Conservation (phyloP, 2,329 filamentous ascomycete genomes). For the Thielaviopsis ethacetica region DNA sequence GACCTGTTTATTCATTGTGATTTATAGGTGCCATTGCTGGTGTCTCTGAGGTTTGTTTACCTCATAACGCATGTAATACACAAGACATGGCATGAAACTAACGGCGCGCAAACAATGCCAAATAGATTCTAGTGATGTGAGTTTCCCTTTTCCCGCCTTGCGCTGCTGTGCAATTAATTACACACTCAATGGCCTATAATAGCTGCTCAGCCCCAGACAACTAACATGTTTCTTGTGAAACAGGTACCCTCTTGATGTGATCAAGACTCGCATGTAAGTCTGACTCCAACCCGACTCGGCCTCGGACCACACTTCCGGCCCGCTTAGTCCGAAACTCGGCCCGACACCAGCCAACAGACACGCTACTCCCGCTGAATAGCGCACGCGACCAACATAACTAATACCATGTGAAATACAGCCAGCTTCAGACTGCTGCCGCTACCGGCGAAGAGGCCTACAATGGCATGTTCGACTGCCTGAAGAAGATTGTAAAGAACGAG, state of each 20-base stretch:
- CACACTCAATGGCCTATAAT: neutral
- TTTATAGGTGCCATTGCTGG: slow-evolving; percentile 71
- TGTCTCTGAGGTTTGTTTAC: slow-evolving; percentile 72
- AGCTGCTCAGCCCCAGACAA: neutral
- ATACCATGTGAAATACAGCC: slow-evolving; percentile 33
- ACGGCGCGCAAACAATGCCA: slow-evolving; percentile 2
- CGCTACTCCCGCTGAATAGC: neutral
- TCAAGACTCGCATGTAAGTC: slow-evolving; percentile 89
- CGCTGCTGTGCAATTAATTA: neutral
- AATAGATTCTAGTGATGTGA: slow-evolving; percentile 75
- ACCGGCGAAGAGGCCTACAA: slow-evolving; percentile 73
- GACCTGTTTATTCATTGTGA: neutral
- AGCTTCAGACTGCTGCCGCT: slow-evolving; percentile 64
- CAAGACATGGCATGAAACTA: neutral
- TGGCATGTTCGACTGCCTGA: slow-evolving; percentile 96
- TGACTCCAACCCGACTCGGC: neutral
- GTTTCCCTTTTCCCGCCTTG: slow-evolving; percentile 17
- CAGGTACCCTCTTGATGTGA: slow-evolving; percentile 97
- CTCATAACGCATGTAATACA: neutral
- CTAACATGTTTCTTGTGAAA: slow-evolving; percentile 7
- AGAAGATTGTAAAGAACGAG: slow-evolving; percentile 91
- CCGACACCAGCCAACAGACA: slow-evolving; percentile 7
- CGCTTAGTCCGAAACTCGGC: no score
- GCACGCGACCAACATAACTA: neutral
- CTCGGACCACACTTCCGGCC: neutral